Evolutionary conservation across 805 yeast genomes (phyloP).

Genomic region (Metschnikowia shivogae): DNA sequence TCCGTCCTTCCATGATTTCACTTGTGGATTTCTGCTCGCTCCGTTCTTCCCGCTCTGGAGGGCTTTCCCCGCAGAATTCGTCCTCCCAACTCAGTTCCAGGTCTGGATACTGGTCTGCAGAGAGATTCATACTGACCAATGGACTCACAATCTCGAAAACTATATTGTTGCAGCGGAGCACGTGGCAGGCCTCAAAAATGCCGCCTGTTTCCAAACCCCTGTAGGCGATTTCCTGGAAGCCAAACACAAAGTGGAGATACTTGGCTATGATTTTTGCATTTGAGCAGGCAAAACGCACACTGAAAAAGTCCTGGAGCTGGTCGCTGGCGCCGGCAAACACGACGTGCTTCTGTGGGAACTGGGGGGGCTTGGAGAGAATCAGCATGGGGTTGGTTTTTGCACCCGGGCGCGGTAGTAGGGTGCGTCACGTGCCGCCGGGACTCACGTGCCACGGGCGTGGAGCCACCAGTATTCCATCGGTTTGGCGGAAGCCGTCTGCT

Average conservation of each 20-base stretch:
- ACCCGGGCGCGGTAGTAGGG: not conserved
- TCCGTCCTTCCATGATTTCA: too few relatives aligned
- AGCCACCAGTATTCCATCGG: too few relatives aligned
- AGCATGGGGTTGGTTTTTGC: constrained; percentile 4
- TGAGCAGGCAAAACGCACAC: constrained; percentile 67
- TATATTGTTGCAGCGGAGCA: constrained; percentile 53
- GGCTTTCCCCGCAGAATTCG: not conserved
- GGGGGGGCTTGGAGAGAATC: not conserved
- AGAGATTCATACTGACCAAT: constrained; percentile 22
- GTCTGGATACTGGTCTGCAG: not conserved
- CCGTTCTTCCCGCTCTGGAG: too few relatives aligned
- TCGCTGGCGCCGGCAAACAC: not conserved
- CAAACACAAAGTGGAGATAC: constrained; percentile 52
- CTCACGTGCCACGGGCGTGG: too few relatives aligned
- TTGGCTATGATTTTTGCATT: constrained; percentile 64
- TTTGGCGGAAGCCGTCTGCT: too few relatives aligned
- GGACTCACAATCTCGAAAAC: constrained; percentile 46
- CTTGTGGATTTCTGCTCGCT: too few relatives aligned
- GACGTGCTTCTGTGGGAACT: not conserved
- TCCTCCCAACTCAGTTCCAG: constrained; percentile 2
- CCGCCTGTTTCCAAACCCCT: constrained; percentile 69
- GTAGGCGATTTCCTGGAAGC: constrained; percentile 61
- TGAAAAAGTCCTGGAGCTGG: constrained; percentile 42
- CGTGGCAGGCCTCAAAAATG: constrained; percentile 51
- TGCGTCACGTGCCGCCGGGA: too few relatives aligned